Conservation (phyloP, 176 grass and related monocot species). For the Zizania latifolia region DNA sequence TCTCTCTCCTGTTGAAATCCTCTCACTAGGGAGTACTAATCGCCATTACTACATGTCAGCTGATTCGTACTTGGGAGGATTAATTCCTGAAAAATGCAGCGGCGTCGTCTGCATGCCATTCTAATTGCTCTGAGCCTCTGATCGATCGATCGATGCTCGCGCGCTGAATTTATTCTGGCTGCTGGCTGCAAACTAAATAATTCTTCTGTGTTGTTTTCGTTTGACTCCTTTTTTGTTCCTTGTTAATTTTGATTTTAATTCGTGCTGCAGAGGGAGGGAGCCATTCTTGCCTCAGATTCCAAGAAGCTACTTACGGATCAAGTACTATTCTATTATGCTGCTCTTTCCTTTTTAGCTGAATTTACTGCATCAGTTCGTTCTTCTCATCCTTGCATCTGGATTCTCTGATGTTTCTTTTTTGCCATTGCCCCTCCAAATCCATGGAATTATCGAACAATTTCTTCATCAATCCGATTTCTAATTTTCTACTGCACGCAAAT, state of each 20-base stretch:
- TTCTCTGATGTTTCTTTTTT: neutral
- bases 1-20: neutral
- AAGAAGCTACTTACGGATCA: conserved; percentile 82
- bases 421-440: neutral
- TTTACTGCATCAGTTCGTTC: neutral
- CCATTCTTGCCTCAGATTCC: conserved; percentile 92
- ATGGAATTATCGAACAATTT: neutral
- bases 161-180: neutral
- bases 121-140: neutral
- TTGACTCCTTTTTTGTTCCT: conserved; percentile 15
- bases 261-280: conserved; percentile 69
- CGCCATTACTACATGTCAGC: neutral
- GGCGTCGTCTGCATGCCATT: neutral
- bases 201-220: neutral
- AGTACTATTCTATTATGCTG: conserved; percentile 30
- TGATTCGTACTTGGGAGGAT: conserved; percentile 5
- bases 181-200: neutral
- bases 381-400: conserved; percentile 19
- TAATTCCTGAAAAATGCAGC: conserved; percentile 4
- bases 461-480: neutral
- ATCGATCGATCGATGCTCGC: neutral
- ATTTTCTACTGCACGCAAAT: neutral
- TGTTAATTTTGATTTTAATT: conserved; percentile 8
- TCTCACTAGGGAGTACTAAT: neutral
- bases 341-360: neutral